Evolutionary conservation across 176 grass and related monocot species (phyloP).

Genomic region (bread wheat (Triticum aestivum)): IWGSC_CS_RefSeq_v2.1 NC_057813.1:53487613-53488112

Average conservation of each 20-base stretch:
- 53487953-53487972: not conserved
- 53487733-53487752: not conserved
- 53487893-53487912: too few species aligned
- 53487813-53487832: not conserved
- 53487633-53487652: not conserved
- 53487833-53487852: not conserved
- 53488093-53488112: slow-evolving; percentile 46
- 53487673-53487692: slow-evolving; percentile 34
- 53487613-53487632: slow-evolving; percentile 29
- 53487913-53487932: not conserved
- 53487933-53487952: not conserved
- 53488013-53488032: not conserved
- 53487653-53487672: not conserved
- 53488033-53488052: not conserved
- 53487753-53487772: not conserved
- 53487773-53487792: not conserved
- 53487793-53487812: not conserved
- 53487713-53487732: slow-evolving; percentile 28
- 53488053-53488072: not conserved
- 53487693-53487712: slow-evolving; percentile 56
- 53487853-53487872: too few species aligned
- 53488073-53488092: not conserved
- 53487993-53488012: not conserved
- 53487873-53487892: too few species aligned
- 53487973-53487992: not conserved